phyloP scores from a whole-genome alignment of 345 rosid species.

The Gossypium raimondii region DNA sequence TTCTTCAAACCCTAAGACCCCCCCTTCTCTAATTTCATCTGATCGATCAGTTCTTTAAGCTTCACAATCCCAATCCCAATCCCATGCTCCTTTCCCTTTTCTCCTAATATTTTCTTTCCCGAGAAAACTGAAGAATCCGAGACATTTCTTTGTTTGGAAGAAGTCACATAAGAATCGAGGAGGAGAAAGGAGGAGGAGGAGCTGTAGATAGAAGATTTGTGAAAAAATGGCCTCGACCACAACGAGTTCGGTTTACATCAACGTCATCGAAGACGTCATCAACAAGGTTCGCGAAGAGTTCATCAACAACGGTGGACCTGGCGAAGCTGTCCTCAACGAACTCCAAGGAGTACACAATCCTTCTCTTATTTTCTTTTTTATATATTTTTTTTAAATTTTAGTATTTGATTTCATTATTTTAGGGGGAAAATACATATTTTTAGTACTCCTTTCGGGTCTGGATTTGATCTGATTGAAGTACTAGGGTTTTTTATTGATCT shows the following conservation, averaged over 20 bases:
- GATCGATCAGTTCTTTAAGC: background rate
- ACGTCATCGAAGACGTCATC: constrained; percentile 87
- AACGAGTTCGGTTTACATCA: constrained; percentile 66
- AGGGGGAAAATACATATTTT: too few relatives aligned
- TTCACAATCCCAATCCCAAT: background rate
- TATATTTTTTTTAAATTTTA: background rate
- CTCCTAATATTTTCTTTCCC: background rate
- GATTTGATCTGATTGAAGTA: constrained; percentile 29
- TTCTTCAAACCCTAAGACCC: constrained; percentile 26
- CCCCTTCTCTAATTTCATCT: background rate
- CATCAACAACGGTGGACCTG: constrained; percentile 71
- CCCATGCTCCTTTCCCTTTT: background rate
- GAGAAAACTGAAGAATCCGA: background rate
- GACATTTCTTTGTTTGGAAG: background rate
- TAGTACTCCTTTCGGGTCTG: background rate
- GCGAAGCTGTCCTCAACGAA: constrained; percentile 75
- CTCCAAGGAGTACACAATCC: constrained; percentile 74
- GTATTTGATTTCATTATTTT: background rate
- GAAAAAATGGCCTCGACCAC: constrained; percentile 49
- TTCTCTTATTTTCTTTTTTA: background rate
- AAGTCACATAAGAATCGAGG: background rate
- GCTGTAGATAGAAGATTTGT: constrained; percentile 15
- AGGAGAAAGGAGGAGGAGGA: constrained; percentile 4
- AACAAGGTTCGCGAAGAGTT: constrained; percentile 90
- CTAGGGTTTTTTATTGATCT: constrained; percentile 34